Conservation (phyloP, 768 basidiomycete species). For the Boletus sensibilis region DNA sequence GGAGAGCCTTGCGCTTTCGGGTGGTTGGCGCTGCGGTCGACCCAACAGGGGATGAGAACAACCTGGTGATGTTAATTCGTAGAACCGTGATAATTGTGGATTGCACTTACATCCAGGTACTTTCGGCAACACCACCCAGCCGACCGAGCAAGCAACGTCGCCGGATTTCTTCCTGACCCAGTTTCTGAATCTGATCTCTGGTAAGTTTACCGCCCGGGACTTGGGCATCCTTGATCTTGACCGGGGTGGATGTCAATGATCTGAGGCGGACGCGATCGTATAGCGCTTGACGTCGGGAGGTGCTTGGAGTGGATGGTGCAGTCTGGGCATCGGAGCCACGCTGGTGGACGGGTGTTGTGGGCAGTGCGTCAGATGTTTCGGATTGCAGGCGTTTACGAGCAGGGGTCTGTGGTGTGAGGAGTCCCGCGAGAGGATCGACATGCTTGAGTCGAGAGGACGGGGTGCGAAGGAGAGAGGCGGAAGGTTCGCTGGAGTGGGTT, state of each 20-base stretch:
- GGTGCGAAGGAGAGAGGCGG: slow-evolving; percentile 60
- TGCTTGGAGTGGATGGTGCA: slow-evolving; percentile 65
- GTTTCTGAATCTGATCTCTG: slow-evolving; percentile 64
- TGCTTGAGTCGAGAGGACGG: slow-evolving; percentile 51
- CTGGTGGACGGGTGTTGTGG: slow-evolving; percentile 68
- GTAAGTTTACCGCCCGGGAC: slow-evolving; percentile 48
- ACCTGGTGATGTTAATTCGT: slow-evolving; percentile 34
- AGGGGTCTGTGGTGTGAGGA: slow-evolving; percentile 38
- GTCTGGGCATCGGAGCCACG: slow-evolving; percentile 53
- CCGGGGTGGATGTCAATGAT: slow-evolving; percentile 66
- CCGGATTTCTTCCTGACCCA: slow-evolving; percentile 77
- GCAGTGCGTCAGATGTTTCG: slow-evolving; percentile 38
- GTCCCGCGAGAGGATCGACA: slow-evolving; percentile 33
- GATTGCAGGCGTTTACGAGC: slow-evolving; percentile 47
- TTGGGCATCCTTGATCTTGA: slow-evolving; percentile 48
- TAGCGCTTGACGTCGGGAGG: slow-evolving; percentile 74
- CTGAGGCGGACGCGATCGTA: slow-evolving; percentile 78
- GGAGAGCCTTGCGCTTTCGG: slow-evolving; percentile 72
- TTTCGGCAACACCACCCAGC: slow-evolving; percentile 78
- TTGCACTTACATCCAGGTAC: slow-evolving; percentile 74
- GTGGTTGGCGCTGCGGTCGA: slow-evolving; percentile 51
- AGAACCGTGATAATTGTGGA: background rate
- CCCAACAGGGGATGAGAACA: slow-evolving; percentile 66
- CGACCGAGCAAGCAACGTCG: slow-evolving; percentile 75
- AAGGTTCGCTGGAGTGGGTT: slow-evolving; percentile 32